phyloP scores from a whole-genome alignment of 2,329 filamentous ascomycete species.

The Dactylellina parvicollis region DNA sequence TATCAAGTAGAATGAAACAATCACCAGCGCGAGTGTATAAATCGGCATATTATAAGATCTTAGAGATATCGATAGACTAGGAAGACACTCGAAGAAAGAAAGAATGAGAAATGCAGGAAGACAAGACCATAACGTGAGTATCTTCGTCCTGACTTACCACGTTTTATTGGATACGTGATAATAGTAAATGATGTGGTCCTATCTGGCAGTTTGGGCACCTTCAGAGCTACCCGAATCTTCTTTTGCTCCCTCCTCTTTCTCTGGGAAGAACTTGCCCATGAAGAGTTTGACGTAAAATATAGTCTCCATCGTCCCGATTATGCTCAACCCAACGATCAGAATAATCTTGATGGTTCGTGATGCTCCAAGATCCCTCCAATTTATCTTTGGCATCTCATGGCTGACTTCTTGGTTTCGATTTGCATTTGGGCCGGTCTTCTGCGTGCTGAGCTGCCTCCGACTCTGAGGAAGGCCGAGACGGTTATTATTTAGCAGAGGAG shows the following conservation, averaged over 20 bases:
- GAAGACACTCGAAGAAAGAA: too few species aligned
- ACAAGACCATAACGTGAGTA: too few species aligned
- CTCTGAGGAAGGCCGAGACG: background rate
- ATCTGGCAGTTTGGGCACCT: background rate
- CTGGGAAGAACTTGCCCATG: conserved; percentile 56
- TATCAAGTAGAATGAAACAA: too few species aligned
- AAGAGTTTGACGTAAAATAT: conserved; percentile 56
- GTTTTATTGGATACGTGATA: too few species aligned
- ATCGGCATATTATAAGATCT: too few species aligned
- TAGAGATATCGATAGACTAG: too few species aligned
- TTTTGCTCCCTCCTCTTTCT: conserved; percentile 2
- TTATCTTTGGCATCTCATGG: conserved; percentile 49
- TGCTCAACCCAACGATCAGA: conserved; percentile 52
- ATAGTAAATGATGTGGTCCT: background rate
- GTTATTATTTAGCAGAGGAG: background rate
- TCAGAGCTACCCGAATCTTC: background rate
- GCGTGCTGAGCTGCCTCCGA: conserved; percentile 27
- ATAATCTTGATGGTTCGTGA: conserved; percentile 55
- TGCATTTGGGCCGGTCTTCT: conserved; percentile 4
- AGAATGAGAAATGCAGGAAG: too few species aligned
- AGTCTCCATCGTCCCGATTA: conserved; percentile 57
- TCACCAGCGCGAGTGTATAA: too few species aligned
- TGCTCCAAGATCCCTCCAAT: conserved; percentile 55
- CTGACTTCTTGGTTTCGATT: conserved; percentile 33
- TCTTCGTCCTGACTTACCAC: too few species aligned